These are phyloP conservation scores for Quercus aquifolioides DNA, from an alignment of 306 rosid species.

Conservation along the genomic window DNA sequence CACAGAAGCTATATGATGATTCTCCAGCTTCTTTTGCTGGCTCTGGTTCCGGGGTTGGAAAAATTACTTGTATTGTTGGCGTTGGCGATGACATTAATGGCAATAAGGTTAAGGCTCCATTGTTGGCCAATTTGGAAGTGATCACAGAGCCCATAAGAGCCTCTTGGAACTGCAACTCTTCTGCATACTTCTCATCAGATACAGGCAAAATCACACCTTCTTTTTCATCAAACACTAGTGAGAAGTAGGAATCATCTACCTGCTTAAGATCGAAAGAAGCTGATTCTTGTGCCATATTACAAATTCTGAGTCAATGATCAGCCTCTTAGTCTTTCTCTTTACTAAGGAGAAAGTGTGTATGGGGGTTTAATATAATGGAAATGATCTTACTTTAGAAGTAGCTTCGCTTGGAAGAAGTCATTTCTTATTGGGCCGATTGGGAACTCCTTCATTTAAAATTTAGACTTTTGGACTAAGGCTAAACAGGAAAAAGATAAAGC, in stretches of 20 bases:
- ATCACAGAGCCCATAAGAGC: conserved; percentile 25
- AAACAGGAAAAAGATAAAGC: too few relatives aligned
- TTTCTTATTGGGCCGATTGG: background rate
- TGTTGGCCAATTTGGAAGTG: background rate
- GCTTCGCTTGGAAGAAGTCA: background rate
- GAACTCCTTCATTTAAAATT: background rate
- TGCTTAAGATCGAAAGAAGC: background rate
- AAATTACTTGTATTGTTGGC: background rate
- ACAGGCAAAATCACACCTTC: background rate
- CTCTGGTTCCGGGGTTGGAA: background rate
- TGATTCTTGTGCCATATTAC: conserved; percentile 24
- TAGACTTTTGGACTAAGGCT: too few relatives aligned
- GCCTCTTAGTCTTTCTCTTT: background rate
- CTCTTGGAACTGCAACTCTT: conserved; percentile 53
- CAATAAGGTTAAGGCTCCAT: background rate
- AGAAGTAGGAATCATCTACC: conserved; percentile 39
- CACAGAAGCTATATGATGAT: conserved; percentile 29
- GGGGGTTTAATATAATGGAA: background rate
- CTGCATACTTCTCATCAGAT: conserved; percentile 37
- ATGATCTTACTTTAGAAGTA: background rate
- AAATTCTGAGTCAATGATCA: background rate
- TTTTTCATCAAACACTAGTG: conserved; percentile 21
- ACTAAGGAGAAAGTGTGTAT: background rate
- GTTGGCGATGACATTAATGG: background rate
- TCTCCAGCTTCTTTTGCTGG: background rate